Percentiles rank a stretch among this genome's conserved stretches.
Evolutionary conservation across 345 rosid genomes (phyloP).

Genomic region (Citrus australasica): DNA sequence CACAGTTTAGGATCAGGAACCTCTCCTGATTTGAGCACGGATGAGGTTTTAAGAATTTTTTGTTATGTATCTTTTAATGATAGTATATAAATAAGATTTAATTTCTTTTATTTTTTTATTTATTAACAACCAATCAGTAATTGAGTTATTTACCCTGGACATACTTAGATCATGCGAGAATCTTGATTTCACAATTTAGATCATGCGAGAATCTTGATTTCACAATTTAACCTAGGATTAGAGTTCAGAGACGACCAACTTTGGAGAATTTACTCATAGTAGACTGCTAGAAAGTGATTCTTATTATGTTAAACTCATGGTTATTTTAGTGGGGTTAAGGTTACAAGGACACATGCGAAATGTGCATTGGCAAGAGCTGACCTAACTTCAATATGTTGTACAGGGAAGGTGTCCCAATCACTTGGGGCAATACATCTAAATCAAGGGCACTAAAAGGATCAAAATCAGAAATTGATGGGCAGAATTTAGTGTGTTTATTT

Average conservation of each 20-base stretch:
- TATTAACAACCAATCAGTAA: too few species aligned
- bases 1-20: too few species aligned
- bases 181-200: accelerated
- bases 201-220: too few species aligned
- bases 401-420: neutral
- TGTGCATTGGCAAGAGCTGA: neutral
- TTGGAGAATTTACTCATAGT: too few species aligned
- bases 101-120: too few species aligned
- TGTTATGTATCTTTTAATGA: accelerated
- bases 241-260: too few species aligned
- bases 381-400: neutral
- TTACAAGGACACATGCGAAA: neutral
- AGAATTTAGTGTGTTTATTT: neutral
- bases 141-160: accelerated
- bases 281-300: too few species aligned
- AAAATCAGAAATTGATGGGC: neutral
- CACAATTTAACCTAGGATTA: too few species aligned
- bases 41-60: too few species aligned
- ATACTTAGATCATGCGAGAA: too few species aligned
- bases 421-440: neutral
- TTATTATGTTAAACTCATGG: too few species aligned
- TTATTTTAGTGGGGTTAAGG: neutral
- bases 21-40: accelerated
- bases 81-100: too few species aligned
- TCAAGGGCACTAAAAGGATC: neutral